Base-by-base conservation (phyloP, 1,139 yeast species). In the Nakaseomyces glabratus region DNA sequence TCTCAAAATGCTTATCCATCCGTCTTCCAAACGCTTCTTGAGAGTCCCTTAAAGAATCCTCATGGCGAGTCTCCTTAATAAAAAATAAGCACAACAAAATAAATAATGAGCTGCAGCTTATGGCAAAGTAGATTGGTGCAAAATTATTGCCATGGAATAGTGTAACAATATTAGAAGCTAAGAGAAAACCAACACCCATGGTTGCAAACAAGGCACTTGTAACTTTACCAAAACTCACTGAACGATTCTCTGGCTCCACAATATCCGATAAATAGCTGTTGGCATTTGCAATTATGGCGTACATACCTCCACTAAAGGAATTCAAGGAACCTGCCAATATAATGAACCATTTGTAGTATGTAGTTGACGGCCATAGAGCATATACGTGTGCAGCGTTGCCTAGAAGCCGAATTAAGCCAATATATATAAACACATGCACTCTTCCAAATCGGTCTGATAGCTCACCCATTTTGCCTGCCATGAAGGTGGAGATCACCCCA, bases 181-280 rank as follows among this genome's bases (percentile, higher is more conserved):
- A 35, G 33, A 73, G 40, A 0, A 84, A 82, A 1, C 82, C 82
- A 12, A 65, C 24, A 3, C 76, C 69, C 43, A 71, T 54, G 2
- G 80, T 78, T 5, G 66, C 57, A 43, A 69, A 74, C 28, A 73
- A 49, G 17, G 65, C 58, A 5, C 81, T 77, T 46, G 67, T 60
- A 26, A 69, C 54, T 16, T 66, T 47, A 1, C 81, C 79, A 46
- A 76, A 60, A 3, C 67, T 57, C 37, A 67, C 65, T 11, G 71
- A 65, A 37, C 82, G 56, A 29, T 69, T 63, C 17, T 58, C 60
- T 1, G 73, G 66, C 13, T 65, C 69, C n/a, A 69, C 71, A 16
- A 75, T 68, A 52, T 76, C 84, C 19, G 73, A 61, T 15, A 76
- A 57, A 47, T 76, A 76, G 40, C 80, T 69, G 47, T 69, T 71